These are phyloP conservation scores for Lactarius deliciosus DNA, from an alignment of 768 basidiomycete species.

Conservation along the genomic window DNA sequence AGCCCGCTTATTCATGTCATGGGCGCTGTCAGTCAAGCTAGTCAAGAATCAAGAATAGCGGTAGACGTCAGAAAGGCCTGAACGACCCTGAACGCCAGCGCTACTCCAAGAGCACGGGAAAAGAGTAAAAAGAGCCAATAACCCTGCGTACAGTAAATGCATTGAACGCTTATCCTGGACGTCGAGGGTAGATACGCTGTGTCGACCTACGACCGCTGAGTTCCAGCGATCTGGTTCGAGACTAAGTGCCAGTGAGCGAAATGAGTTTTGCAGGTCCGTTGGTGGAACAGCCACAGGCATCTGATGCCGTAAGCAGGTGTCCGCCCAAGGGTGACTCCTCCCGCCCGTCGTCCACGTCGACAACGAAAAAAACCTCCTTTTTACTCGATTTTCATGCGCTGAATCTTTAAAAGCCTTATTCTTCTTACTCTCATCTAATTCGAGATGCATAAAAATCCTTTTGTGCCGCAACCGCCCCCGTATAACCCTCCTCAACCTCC, in stretches of 20 bases:
- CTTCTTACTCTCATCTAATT: conserved; percentile 23
- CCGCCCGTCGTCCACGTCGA: conserved; percentile 24
- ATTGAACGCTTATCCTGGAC: too few relatives aligned
- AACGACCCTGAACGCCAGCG: not conserved
- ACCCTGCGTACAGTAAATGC: too few relatives aligned
- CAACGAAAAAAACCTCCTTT: conserved; percentile 8
- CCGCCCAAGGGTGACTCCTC: conserved; percentile 14
- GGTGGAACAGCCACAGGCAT: not conserved
- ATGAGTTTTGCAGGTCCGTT: not conserved
- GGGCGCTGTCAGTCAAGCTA: not conserved
- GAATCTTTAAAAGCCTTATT: conserved; percentile 27
- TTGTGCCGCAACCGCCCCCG: conserved; percentile 59
- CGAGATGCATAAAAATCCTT: conserved; percentile 83
- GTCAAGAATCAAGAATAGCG: not conserved
- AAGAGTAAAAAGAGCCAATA: not conserved
- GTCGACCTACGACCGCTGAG: too few relatives aligned
- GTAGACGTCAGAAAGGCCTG: not conserved
- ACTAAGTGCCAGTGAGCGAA: not conserved
- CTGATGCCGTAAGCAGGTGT: conserved; percentile 22
- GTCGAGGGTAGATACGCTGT: too few relatives aligned
- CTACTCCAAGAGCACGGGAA: not conserved
- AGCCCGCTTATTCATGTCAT: not conserved
- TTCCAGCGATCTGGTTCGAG: too few relatives aligned
- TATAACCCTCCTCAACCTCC: conserved; percentile 75
- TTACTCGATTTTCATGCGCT: conserved; percentile 20